Conservation (phyloP, 2,329 filamentous ascomycete genomes). For the Botrytis fragariae region DNA sequence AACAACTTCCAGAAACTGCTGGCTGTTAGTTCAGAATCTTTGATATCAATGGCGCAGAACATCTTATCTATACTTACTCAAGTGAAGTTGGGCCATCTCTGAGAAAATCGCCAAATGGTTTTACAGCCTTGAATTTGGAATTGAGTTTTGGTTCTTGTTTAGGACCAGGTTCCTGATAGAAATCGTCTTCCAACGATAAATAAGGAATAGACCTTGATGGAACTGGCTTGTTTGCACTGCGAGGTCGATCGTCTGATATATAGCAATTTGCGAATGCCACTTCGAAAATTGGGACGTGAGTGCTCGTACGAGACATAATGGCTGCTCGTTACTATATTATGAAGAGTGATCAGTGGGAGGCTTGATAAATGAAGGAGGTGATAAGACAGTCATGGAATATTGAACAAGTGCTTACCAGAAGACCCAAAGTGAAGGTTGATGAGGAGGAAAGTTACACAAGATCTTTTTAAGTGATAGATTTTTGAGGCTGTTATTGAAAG, state of each 20-base stretch:
- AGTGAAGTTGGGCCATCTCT: not conserved
- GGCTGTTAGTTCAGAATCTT: not conserved
- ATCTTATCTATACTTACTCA: not conserved
- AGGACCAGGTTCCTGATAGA: conserved; percentile 1
- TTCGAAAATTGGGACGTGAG: not conserved
- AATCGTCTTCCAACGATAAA: not conserved
- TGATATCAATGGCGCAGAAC: not conserved
- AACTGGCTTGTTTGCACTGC: not conserved
- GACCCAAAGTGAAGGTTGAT: not conserved
- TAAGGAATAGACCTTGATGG: not conserved
- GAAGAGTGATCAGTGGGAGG: not conserved
- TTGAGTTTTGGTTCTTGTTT: not conserved
- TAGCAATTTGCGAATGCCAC: not conserved
- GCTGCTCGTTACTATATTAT: not conserved
- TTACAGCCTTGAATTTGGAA: not conserved
- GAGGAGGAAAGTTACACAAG: not conserved
- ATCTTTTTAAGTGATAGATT: not conserved
- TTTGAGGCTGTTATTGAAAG: not conserved
- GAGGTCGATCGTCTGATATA: conserved; percentile 2
- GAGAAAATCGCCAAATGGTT: not conserved
- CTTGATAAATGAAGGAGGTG: not conserved
- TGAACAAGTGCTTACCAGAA: not conserved
- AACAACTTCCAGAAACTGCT: conserved; percentile 3
- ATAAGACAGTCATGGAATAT: not conserved
- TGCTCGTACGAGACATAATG: not conserved